phyloP scores from a whole-genome alignment of 2,329 filamentous ascomycete genomes.

The Aspergillus terreus region DNA sequence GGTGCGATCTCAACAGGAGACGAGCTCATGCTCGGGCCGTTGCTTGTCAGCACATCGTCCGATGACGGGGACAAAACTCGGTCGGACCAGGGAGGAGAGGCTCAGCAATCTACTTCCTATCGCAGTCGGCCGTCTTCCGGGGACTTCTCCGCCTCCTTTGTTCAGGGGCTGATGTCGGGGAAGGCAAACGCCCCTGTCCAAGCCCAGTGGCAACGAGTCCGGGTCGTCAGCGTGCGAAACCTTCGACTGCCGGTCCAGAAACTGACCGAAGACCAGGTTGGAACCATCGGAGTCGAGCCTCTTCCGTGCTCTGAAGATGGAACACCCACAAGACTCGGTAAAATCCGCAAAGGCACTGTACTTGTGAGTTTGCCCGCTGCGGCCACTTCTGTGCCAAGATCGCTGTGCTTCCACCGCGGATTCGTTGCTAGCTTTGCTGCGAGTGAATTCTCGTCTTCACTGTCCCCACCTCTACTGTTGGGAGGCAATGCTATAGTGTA shows the following conservation, averaged over 20 bases:
- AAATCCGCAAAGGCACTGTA: conserved; percentile 76
- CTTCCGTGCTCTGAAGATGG: conserved; percentile 20
- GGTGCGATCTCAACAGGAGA: conserved; percentile 76
- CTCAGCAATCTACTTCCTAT: conserved; percentile 18
- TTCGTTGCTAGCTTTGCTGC: conserved; percentile 69
- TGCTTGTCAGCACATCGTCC: conserved; percentile 46
- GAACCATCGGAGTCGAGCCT: conserved; percentile 73
- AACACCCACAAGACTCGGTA: conserved; percentile 26
- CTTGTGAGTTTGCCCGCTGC: conserved; percentile 62
- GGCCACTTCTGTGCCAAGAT: conserved; percentile 21
- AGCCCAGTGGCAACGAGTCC: conserved; percentile 76
- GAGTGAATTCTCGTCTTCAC: conserved; percentile 45
- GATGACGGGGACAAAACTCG: conserved; percentile 45
- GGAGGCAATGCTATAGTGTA: conserved; percentile 66
- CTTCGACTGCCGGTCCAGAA: conserved; percentile 76
- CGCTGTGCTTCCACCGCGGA: conserved; percentile 54
- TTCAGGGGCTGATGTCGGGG: conserved; percentile 24
- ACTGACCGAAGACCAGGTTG: conserved; percentile 77
- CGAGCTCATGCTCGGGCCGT: conserved; percentile 74
- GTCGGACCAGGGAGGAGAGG: conserved; percentile 15
- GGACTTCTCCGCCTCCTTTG: conserved; percentile 32
- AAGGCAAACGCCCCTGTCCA: conserved; percentile 52
- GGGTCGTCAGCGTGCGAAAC: conserved; percentile 82
- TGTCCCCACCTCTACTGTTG: conserved; percentile 54
- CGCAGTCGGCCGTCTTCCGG: conserved; percentile 31